Base-by-base conservation (phyloP, 1,284 basidiomycete species). In the Testicularia cyperi region DNA sequence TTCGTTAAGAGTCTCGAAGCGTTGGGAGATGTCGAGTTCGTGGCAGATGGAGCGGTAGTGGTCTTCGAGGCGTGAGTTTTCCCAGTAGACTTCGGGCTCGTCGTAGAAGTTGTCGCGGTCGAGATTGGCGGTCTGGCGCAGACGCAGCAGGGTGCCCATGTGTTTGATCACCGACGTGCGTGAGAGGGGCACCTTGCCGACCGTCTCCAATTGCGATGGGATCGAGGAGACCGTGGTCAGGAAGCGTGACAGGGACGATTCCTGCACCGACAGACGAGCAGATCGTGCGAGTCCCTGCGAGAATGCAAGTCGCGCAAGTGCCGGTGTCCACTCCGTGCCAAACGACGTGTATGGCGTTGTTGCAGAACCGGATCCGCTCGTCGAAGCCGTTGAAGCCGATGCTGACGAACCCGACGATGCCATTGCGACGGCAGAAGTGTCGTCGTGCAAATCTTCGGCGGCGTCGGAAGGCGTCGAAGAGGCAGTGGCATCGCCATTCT, bases 1-100 rank as follows among this genome's bases (percentile, higher is more conserved):
- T 32, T 72, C 72, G 31, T 75, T 75, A 15, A 74, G 35, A 15
- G 68, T 62, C 23, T 64, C 65, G 38, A 74, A 73, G 8, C 73
- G 41, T 27, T 61, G 54, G 16, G 61, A 48, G 13, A 75, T 68
- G 45, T 75, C 73, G 16, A 75, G 56, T 4, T 55, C 61, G 40
- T 45, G 33, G 38, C 72, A 75, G 31, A 72, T 72, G 43, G 53
- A 48, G 8, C 70, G 62, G 44, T 73, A 73, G 45, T 74, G 66
- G 14, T 72, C 56, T 31, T 72, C 70, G 54, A 74, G 54, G 25
- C 49, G 51, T 7, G 43, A 41, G 36, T 75, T 75, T 29, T 75
- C 73, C 73, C 73, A 75, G 42, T 73, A 74, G 18, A 72, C 58
- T 29, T 75, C 72, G 15, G 71, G 72, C 33, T 74, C 72, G 42